Evolutionary conservation across 805 yeast genomes (phyloP).

Genomic region (Sugiyamaella boreocaroliniensis): DNA sequence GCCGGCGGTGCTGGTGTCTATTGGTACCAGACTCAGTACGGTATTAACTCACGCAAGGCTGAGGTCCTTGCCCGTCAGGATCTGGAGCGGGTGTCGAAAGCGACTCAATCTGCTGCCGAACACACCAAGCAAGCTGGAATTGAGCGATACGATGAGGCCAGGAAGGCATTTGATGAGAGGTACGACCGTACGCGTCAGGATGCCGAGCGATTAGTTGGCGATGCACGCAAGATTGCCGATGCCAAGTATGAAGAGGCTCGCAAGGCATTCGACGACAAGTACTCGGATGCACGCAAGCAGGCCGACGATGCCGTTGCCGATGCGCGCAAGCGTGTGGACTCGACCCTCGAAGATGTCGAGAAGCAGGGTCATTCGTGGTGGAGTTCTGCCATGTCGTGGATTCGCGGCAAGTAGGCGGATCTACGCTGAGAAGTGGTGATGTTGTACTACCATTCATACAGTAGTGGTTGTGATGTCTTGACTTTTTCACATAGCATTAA

Average conservation of each 20-base stretch:
- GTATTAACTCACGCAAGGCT: slow-evolving; percentile 12
- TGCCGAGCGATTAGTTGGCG: slow-evolving; percentile 5
- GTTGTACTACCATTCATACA: no score
- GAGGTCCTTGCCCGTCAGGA: slow-evolving; percentile 19
- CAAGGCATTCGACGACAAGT: neutral
- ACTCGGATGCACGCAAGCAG: slow-evolving; percentile 1
- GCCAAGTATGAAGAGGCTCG: slow-evolving; percentile 7
- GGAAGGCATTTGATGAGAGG: neutral
- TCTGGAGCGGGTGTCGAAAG: slow-evolving; percentile 10
- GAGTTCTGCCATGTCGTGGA: neutral
- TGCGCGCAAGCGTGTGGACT: slow-evolving; percentile 7
- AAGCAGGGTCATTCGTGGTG: neutral
- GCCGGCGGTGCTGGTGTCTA: slow-evolving; percentile 20
- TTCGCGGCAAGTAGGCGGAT: neutral
- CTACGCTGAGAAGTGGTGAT: no score
- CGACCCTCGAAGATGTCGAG: slow-evolving; percentile 1
- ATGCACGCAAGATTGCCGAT: slow-evolving; percentile 7
- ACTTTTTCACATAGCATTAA: no score
- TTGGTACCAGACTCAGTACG: slow-evolving; percentile 16
- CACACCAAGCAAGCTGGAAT: neutral
- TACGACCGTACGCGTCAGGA: neutral
- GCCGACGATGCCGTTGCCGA: slow-evolving; percentile 5
- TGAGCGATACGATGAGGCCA: slow-evolving; percentile 5
- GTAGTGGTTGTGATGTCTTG: no score
- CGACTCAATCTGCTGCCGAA: slow-evolving; percentile 2